Conservation (phyloP, 352 stramenopile genomes). For the Pythium coloratum region DNA sequence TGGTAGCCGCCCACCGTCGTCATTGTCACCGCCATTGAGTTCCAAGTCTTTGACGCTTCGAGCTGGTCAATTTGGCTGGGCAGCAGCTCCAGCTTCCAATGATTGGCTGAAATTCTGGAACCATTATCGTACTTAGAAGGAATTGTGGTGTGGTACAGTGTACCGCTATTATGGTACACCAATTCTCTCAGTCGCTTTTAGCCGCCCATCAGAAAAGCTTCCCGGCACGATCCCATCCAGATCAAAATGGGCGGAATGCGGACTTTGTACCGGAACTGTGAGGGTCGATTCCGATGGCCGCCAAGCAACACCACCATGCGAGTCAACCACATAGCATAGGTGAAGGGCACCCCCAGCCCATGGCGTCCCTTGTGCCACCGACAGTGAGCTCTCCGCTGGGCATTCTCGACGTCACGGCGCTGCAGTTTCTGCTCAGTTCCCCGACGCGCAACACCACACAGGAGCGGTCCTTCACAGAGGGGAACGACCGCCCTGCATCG, state of each 20-base stretch:
- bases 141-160: background rate
- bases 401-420: constrained; percentile 19
- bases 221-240: background rate
- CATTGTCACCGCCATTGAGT: constrained; percentile 9
- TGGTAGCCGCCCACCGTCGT: constrained; percentile 66
- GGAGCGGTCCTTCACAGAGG: background rate
- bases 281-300: background rate
- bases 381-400: constrained; percentile 13
- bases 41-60: constrained; percentile 5
- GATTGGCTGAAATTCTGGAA: constrained; percentile 21
- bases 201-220: background rate
- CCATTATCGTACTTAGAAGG: constrained; percentile 8
- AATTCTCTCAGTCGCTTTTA: background rate
- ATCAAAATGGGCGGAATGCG: background rate
- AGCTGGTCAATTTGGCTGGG: constrained; percentile 16
- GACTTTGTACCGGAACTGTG: background rate
- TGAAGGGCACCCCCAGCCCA: background rate
- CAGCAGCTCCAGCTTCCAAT: background rate
- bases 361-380: constrained; percentile 5
- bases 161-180: background rate
- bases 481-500: constrained; percentile 16
- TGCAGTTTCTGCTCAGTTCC: constrained; percentile 13
- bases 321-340: background rate
- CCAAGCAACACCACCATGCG: background rate
- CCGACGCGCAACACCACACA: background rate